Percentiles rank a stretch among this genome's conserved stretches.
These are phyloP conservation scores for Takashimella koratensis DNA, from an alignment of 1,284 basidiomycete species.

Conservation along the genomic window DNA sequence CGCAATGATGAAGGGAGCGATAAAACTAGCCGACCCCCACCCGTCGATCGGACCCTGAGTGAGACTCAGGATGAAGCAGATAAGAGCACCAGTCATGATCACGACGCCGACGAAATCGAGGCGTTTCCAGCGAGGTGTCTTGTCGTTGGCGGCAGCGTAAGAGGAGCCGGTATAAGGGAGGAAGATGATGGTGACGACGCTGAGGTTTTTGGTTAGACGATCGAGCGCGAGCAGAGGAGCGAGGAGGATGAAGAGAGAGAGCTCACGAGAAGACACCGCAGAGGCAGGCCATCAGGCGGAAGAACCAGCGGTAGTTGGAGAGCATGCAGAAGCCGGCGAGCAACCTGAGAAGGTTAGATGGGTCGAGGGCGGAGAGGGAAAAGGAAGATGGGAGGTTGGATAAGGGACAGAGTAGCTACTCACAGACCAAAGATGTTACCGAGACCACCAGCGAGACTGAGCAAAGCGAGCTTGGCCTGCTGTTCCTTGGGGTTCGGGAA, in stretches of 20 bases:
- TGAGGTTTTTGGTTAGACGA: neutral
- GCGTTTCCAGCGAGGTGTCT: slow-evolving; percentile 15
- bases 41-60: slow-evolving; percentile 25
- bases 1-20: slow-evolving; percentile 38
- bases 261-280: slow-evolving; percentile 4
- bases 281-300: slow-evolving; percentile 41
- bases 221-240: too few species aligned
- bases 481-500: slow-evolving; percentile 38
- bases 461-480: slow-evolving; percentile 30
- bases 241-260: too few species aligned
- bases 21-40: slow-evolving; percentile 22
- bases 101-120: slow-evolving; percentile 23
- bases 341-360: slow-evolving; percentile 5
- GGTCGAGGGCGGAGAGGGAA: too few species aligned
- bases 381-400: too few species aligned
- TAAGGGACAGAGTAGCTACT: slow-evolving; percentile 6
- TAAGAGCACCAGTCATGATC: slow-evolving; percentile 15
- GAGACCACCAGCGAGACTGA: slow-evolving; percentile 29
- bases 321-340: slow-evolving; percentile 36
- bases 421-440: slow-evolving; percentile 37
- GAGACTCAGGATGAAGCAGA: slow-evolving; percentile 22
- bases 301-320: slow-evolving; percentile 38
- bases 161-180: slow-evolving; percentile 30
- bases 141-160: slow-evolving; percentile 11
- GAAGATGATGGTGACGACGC: slow-evolving; percentile 21